Evolutionary conservation across 2,329 filamentous ascomycete genomes (phyloP).

Genomic region (Hymenoscyphus fraxineus): DNA sequence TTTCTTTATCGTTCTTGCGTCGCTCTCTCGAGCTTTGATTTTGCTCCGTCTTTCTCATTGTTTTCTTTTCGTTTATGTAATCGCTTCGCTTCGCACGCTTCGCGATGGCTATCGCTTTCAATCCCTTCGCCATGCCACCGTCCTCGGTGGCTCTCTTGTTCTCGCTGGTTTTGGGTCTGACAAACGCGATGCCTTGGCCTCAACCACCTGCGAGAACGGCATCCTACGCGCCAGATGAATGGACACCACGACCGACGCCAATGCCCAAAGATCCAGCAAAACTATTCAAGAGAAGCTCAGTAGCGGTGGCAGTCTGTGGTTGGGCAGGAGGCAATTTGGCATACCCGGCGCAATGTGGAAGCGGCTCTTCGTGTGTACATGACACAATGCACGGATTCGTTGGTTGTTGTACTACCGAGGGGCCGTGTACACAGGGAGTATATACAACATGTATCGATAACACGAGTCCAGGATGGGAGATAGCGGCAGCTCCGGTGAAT

Average conservation of each 20-base stretch:
- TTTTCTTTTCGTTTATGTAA: slow-evolving; percentile 7
- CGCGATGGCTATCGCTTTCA: slow-evolving; percentile 20
- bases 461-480: slow-evolving; percentile 26
- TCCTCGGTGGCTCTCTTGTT: slow-evolving; percentile 26
- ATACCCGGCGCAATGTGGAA: slow-evolving; percentile 24
- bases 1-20: background rate
- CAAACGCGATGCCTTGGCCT: slow-evolving; percentile 28
- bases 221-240: slow-evolving; percentile 26
- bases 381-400: slow-evolving; percentile 29
- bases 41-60: background rate
- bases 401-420: slow-evolving; percentile 31
- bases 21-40: background rate
- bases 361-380: slow-evolving; percentile 31
- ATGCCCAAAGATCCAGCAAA: slow-evolving; percentile 19
- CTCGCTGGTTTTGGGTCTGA: slow-evolving; percentile 20
- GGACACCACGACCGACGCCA: slow-evolving; percentile 30
- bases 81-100: slow-evolving; percentile 6
- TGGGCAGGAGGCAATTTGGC: slow-evolving; percentile 29
- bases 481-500: slow-evolving; percentile 21
- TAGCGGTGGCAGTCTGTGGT: slow-evolving; percentile 30
- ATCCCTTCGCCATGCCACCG: slow-evolving; percentile 31
- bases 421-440: slow-evolving; percentile 30
- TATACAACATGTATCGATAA: slow-evolving; percentile 33
- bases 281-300: slow-evolving; percentile 27
- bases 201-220: slow-evolving; percentile 22